phyloP scores from a whole-genome alignment of 2,329 filamentous ascomycete species.

The Microdochium trichocladiopsis region DNA sequence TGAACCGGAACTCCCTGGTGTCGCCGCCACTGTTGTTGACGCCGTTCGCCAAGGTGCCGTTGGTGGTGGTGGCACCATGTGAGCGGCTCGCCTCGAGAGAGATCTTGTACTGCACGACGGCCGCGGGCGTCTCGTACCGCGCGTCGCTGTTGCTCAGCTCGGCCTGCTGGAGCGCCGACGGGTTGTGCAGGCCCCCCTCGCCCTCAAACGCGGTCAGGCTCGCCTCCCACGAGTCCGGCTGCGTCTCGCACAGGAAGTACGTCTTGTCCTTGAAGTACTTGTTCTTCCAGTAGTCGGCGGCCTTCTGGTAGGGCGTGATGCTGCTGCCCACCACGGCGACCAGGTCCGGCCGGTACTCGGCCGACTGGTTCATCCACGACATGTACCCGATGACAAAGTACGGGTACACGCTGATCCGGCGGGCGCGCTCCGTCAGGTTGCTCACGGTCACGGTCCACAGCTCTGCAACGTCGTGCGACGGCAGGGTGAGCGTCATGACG shows the following conservation, averaged over 20 bases:
- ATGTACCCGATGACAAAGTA: conserved; percentile 54
- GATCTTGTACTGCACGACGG: conserved; percentile 43
- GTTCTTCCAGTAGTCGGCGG: conserved; percentile 49
- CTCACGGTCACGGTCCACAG: conserved; percentile 46
- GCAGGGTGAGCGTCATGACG: conserved; percentile 42
- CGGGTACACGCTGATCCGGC: conserved; percentile 44
- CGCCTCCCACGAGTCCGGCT: conserved; percentile 44
- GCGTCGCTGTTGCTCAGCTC: conserved; percentile 38
- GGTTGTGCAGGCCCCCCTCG: conserved; percentile 46
- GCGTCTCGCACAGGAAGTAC: conserved; percentile 46
- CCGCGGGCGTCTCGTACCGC: conserved; percentile 47
- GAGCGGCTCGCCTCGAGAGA: conserved; percentile 20
- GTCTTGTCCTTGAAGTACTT: conserved; percentile 50
- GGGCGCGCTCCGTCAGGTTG: conserved; percentile 35
- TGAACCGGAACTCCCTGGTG: conserved; percentile 40
- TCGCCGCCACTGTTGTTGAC: conserved; percentile 14
- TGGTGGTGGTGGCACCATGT: background rate
- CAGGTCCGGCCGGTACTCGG: conserved; percentile 40
- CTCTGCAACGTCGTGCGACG: conserved; percentile 47
- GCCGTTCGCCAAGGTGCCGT: background rate
- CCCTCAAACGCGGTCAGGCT: conserved; percentile 46
- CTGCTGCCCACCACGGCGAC: conserved; percentile 42
- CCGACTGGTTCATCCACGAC: conserved; percentile 56
- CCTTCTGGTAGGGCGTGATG: conserved; percentile 50
- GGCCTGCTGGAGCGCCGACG: conserved; percentile 31